phyloP scores from a whole-genome alignment of 2,329 filamentous ascomycete genomes.

The Fusarium xyrophilum region DNA sequence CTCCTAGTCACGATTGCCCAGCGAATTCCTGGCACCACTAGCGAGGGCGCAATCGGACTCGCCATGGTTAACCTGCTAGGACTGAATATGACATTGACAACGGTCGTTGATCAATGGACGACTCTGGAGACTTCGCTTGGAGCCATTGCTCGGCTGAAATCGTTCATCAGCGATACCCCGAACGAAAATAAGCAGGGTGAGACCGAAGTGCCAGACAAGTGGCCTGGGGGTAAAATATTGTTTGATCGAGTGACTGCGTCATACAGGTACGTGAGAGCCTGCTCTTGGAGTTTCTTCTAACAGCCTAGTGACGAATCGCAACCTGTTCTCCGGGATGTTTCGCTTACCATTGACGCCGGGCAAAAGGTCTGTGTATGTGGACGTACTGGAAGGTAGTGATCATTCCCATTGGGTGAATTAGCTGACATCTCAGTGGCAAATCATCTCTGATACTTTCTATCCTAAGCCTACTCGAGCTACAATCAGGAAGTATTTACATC shows the following conservation, averaged over 20 bases:
- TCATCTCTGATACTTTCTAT: slow-evolving; percentile 56
- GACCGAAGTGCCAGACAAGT: slow-evolving; percentile 21
- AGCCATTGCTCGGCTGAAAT: slow-evolving; percentile 46
- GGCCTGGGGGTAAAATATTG: slow-evolving; percentile 43
- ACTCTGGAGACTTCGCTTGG: slow-evolving; percentile 48
- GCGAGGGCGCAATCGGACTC: slow-evolving; percentile 44
- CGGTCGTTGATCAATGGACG: slow-evolving; percentile 48
- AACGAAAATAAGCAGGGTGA: slow-evolving; percentile 38
- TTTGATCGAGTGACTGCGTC: slow-evolving; percentile 40
- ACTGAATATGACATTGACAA: slow-evolving; percentile 43
- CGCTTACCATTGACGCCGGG: slow-evolving; percentile 43
- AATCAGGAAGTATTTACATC: slow-evolving; percentile 49
- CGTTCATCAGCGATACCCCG: slow-evolving; percentile 40
- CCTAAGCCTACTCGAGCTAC: slow-evolving; percentile 56
- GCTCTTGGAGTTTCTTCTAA: background rate
- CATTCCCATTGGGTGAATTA: accelerated
- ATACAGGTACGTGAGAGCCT: slow-evolving; percentile 30
- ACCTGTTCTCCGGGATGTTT: slow-evolving; percentile 24
- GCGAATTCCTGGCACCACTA: slow-evolving; percentile 29
- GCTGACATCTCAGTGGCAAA: slow-evolving; percentile 52
- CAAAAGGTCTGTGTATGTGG: slow-evolving; percentile 60
- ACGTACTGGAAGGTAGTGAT: slow-evolving; percentile 50
- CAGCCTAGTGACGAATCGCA: slow-evolving; percentile 17
- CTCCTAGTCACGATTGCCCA: slow-evolving; percentile 55
- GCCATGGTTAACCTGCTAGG: slow-evolving; percentile 42